phyloP scores from a whole-genome alignment of 768 basidiomycete genomes.

The Phylloporus rhodoxanthus region DNA sequence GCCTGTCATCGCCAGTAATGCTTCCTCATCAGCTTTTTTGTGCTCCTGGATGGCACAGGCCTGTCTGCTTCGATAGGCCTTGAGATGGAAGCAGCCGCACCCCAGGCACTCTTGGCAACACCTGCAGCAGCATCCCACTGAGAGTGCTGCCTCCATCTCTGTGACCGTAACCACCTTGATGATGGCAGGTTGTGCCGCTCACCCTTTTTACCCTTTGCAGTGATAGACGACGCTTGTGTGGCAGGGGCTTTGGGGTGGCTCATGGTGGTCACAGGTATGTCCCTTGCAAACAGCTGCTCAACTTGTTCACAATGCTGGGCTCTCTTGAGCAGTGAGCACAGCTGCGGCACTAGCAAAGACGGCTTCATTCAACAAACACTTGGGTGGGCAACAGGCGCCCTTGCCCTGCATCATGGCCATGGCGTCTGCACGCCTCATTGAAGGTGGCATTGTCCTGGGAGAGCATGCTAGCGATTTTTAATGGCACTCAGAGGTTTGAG shows the following conservation, averaged over 20 bases:
- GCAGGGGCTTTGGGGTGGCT: conserved; percentile 19
- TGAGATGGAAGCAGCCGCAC: not conserved
- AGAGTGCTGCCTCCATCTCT: conserved; percentile 13
- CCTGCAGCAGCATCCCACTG: conserved; percentile 14
- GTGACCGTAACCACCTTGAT: conserved; percentile 13
- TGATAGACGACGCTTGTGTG: conserved; percentile 4
- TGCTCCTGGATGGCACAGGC: conserved; percentile 6
- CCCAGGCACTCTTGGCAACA: conserved; percentile 11
- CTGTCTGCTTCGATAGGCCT: not conserved
- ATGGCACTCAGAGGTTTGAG: conserved; percentile 20
- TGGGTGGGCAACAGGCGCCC: conserved; percentile 11
- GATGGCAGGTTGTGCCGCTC: conserved; percentile 14
- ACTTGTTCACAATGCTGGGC: conserved; percentile 23
- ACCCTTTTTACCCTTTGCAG: conserved; percentile 22
- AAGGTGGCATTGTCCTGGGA: conserved; percentile 16
- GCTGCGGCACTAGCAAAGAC: conserved; percentile 22
- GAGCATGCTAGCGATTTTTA: conserved; percentile 23
- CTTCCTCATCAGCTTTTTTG: conserved; percentile 16
- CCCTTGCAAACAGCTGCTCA: conserved; percentile 23
- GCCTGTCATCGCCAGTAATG: not conserved
- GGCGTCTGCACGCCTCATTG: conserved; percentile 2
- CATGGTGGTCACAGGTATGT: conserved; percentile 25
- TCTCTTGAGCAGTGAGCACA: conserved; percentile 6
- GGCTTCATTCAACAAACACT: conserved; percentile 20
- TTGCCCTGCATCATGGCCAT: conserved; percentile 19